These are phyloP conservation scores for Solanum virginianum DNA, from an alignment of 257 asterid genomes.

Conservation along the genomic window DNA sequence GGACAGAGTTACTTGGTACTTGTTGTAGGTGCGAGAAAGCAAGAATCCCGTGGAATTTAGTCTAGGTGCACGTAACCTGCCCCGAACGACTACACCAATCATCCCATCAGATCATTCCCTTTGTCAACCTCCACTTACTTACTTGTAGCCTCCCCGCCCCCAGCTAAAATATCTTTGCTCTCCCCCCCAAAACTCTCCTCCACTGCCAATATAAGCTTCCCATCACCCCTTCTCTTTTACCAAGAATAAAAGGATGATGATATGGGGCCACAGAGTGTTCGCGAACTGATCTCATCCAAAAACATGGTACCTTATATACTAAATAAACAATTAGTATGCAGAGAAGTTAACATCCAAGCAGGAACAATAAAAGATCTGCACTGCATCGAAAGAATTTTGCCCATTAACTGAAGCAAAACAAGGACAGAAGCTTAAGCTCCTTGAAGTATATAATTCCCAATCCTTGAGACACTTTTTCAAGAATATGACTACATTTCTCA, in stretches of 20 bases:
- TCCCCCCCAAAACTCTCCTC: neutral
- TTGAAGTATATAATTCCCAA: neutral
- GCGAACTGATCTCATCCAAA: neutral
- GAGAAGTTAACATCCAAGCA: neutral
- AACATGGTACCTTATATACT: neutral
- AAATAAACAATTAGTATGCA: neutral
- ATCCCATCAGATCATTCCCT: neutral
- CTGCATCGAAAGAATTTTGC: neutral
- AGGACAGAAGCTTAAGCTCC: neutral
- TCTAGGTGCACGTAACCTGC: neutral
- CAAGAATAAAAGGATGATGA: neutral
- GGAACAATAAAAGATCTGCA: neutral
- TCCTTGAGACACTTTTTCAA: neutral
- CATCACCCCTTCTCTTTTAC: neutral
- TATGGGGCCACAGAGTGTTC: neutral
- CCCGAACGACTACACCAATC: neutral
- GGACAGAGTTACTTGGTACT: neutral
- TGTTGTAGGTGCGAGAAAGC: neutral
- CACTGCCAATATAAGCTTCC: neutral
- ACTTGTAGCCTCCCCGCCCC: neutral
- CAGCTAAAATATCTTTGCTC: neutral
- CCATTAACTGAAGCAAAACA: neutral
- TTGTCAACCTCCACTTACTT: neutral
- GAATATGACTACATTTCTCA: neutral
- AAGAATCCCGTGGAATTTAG: neutral